These are phyloP conservation scores for Pseudogymnoascus sp. DNA, from an alignment of 2,329 filamentous ascomycete genomes.

Conservation along the genomic window DNA sequence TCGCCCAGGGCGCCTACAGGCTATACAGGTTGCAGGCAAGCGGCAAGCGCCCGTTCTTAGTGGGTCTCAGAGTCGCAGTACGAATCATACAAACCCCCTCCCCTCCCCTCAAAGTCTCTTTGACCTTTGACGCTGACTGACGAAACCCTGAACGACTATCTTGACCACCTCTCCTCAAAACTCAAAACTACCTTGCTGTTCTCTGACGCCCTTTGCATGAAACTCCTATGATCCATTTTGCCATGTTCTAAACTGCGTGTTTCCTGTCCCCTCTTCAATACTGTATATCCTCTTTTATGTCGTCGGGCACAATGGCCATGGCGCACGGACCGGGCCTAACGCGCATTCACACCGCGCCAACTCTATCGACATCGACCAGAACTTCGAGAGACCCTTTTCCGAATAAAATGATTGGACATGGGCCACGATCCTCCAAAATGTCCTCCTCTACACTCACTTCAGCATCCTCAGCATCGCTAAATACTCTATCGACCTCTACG, in stretches of 20 bases:
- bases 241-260: neutral
- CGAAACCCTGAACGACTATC: neutral
- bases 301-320: slow-evolving; percentile 8
- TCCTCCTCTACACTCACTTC: slow-evolving; percentile 37
- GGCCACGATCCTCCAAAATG: slow-evolving; percentile 49
- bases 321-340: slow-evolving; percentile 11
- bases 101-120: neutral
- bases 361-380: slow-evolving; percentile 10
- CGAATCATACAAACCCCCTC: neutral
- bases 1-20: neutral
- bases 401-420: slow-evolving; percentile 18
- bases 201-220: neutral
- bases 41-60: slow-evolving; percentile 9
- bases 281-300: neutral
- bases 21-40: neutral
- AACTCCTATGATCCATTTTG: neutral
- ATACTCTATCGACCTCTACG: slow-evolving; percentile 27
- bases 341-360: slow-evolving; percentile 11
- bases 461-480: slow-evolving; percentile 24
- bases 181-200: neutral
- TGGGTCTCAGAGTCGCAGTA: neutral
- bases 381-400: slow-evolving; percentile 7
- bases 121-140: neutral
- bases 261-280: neutral
- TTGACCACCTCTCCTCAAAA: neutral